Evolutionary conservation across 768 basidiomycete genomes (phyloP).

Genomic region (Lactifluus volemus): DNA sequence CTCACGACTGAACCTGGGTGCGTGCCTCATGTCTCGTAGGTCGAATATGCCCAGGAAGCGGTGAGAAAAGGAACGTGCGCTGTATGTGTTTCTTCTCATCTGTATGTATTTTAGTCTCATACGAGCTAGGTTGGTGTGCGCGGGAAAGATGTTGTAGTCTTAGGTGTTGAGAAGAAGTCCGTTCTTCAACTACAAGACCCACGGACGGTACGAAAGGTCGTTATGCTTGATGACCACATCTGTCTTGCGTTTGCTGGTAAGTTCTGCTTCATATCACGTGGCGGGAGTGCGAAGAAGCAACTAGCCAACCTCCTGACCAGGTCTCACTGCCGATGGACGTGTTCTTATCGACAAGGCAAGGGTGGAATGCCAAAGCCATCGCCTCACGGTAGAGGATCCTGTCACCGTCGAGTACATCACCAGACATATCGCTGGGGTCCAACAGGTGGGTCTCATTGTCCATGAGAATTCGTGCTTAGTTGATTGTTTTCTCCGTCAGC

Average conservation of each 20-base stretch:
- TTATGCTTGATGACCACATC: conserved; percentile 96
- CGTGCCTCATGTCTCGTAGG: conserved; percentile 42
- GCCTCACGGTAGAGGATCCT: conserved; percentile 95
- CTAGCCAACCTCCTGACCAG: conserved; percentile 34
- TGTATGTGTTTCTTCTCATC: conserved; percentile 38
- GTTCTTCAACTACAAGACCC: conserved; percentile 97
- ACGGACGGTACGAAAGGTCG: conserved; percentile 94
- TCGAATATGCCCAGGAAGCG: conserved; percentile 98
- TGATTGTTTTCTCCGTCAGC: conserved; percentile 35
- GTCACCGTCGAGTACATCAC: conserved; percentile 99
- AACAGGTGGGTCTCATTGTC: conserved; percentile 57
- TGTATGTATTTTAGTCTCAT: background rate
- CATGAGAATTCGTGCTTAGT: background rate
- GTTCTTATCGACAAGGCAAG: conserved; percentile 97
- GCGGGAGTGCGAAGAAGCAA: conserved; percentile 1
- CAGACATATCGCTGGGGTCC: conserved; percentile 95
- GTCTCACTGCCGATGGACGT: conserved; percentile 94
- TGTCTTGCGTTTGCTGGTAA: conserved; percentile 95
- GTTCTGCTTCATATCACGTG: conserved; percentile 20
- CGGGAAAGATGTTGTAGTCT: conserved; percentile 88
- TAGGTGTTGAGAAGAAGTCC: conserved; percentile 99
- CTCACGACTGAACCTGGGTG: background rate
- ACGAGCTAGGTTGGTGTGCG: conserved; percentile 79
- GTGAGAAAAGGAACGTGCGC: conserved; percentile 96
- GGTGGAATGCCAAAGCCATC: conserved; percentile 95